phyloP scores from a whole-genome alignment of 345 rosid species.

The Gynandropsis gynandra region DNA sequence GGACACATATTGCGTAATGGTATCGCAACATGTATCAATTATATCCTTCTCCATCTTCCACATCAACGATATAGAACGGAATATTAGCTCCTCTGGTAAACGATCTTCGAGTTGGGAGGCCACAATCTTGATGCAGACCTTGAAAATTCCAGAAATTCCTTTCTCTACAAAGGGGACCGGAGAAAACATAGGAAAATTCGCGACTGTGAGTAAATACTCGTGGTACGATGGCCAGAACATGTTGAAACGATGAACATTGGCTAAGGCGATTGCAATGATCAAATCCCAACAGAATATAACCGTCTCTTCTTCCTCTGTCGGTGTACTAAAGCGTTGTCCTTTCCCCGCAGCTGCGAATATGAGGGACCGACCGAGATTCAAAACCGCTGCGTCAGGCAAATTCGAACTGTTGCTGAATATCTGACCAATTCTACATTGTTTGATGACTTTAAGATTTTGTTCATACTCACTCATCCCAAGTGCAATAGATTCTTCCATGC shows the following conservation, averaged over 20 bases:
- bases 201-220: conserved; percentile 51
- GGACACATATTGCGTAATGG: conserved; percentile 52
- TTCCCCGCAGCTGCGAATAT: conserved; percentile 90
- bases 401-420: conserved; percentile 55
- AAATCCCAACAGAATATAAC: conserved; percentile 83
- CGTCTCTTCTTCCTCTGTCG: conserved; percentile 83
- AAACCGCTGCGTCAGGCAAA: conserved; percentile 47
- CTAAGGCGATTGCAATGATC: conserved; percentile 36
- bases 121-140: conserved; percentile 54
- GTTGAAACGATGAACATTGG: conserved; percentile 51
- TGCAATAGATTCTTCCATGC: conserved; percentile 61
- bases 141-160: conserved; percentile 55
- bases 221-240: conserved; percentile 65
- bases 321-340: conserved; percentile 90
- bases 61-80: conserved; percentile 76
- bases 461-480: conserved; percentile 86
- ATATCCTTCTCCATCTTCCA: conserved; percentile 86
- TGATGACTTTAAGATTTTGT: conserved; percentile 75
- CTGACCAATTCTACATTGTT: conserved; percentile 67
- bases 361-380: conserved; percentile 64
- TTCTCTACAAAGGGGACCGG: conserved; percentile 76
- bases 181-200: conserved; percentile 74
- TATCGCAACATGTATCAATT: conserved; percentile 56
- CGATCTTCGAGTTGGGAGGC: conserved; percentile 40
- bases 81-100: conserved; percentile 56